These are phyloP conservation scores for Chaetomium fimeti DNA, from an alignment of 495 filamentous ascomycete species.

Conservation along the genomic window DNA sequence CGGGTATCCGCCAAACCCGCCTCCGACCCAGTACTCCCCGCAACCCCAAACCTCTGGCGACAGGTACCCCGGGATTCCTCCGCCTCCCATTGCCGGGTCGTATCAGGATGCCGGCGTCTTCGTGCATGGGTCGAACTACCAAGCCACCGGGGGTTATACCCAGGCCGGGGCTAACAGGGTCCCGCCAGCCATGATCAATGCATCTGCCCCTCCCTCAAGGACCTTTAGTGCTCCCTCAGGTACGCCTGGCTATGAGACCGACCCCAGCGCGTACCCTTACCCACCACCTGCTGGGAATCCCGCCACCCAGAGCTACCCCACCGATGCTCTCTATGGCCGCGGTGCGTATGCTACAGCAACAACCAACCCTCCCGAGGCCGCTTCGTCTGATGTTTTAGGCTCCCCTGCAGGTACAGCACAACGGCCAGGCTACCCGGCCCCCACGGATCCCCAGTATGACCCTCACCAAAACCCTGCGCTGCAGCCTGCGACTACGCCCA, in stretches of 20 bases:
- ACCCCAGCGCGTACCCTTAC: constrained; percentile 38
- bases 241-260: constrained; percentile 32
- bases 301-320: constrained; percentile 39
- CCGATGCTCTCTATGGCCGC: constrained; percentile 53
- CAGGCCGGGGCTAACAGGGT: constrained; percentile 28
- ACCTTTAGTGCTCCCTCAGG: constrained; percentile 22
- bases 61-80: constrained; percentile 31
- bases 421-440: constrained; percentile 38
- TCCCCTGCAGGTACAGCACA: constrained; percentile 49
- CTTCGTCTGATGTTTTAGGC: constrained; percentile 53
- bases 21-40: constrained; percentile 33
- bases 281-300: constrained; percentile 35
- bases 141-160: constrained; percentile 25
- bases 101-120: constrained; percentile 28
- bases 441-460: constrained; percentile 35
- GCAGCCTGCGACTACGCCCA: constrained; percentile 25
- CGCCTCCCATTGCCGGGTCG: constrained; percentile 28
- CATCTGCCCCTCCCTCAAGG: constrained; percentile 31
- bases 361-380: constrained; percentile 29
- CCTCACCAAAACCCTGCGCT: constrained; percentile 26
- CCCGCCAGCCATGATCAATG: constrained; percentile 22
- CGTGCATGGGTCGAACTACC: constrained; percentile 32
- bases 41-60: constrained; percentile 30
- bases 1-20: constrained; percentile 28
- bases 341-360: constrained; percentile 41